Evolutionary conservation across 2,329 filamentous ascomycete genomes (phyloP), one percentile per base, ranked within the genome.

Genomic region (Scopulariopsis brevicaulis): DNA sequence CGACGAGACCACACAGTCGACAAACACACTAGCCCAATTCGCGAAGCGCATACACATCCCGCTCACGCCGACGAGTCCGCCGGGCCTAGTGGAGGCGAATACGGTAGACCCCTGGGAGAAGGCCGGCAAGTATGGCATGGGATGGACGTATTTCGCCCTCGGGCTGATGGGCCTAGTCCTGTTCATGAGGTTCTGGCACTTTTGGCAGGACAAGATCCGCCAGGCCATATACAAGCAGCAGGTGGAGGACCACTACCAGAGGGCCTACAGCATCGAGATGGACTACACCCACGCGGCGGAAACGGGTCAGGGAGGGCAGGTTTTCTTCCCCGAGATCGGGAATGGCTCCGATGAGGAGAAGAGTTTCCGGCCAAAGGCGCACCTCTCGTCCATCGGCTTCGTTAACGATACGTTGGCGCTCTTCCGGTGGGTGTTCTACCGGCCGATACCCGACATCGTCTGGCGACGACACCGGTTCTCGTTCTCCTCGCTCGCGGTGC

Each of bases 201-300:
- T 87, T 64, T 96, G 90, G 86, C 90, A 92, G 65, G 92, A 96
- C 75, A 95, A 94, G 74, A 90, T 96, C 63, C 84, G 92, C 63
- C 89, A 92, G 64, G 92, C 90, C 62, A 83, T 94, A 60, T 89
- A 94, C 74, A 93, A 95, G 73, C 86, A 94, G 67, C 84, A 90
- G 68, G 79, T 89, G 65, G 79, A 89, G 66, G 79, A 85, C 65
- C 80, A 86, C 65, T 85, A 82, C 68, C 80, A 69, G 59, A 69
- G 76, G 55, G 63, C 80, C 53, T 79, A 84, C 69, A 76, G 69
- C 66, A 65, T 78, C 58, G 77, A 82, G 55, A 72, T 76, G 40
- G 74, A 77, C 24, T 75, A 74, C 63, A 73, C 72, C 56, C 69
- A 73, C 59, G 70, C 75, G 12, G 74, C 70, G 5, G 68, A 79